A percentile compares a stretch with the other conserved stretches of the same genome.
Conservation (phyloP, 2,329 filamentous ascomycete species). For the Ceratocystis cubensis region DNA sequence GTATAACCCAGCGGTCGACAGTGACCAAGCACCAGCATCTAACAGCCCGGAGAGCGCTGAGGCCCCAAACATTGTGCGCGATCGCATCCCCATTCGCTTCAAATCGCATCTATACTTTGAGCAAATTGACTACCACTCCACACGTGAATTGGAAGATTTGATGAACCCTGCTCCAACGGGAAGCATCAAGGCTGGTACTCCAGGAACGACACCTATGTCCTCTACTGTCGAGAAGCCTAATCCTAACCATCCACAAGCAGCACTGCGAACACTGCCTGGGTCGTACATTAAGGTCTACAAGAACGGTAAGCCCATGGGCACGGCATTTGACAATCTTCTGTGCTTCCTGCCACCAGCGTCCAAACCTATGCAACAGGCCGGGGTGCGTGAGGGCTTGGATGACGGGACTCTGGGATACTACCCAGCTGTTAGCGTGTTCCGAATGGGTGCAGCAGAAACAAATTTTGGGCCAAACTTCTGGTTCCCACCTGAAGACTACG, state of each 20-base stretch:
- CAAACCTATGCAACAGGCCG: slow-evolving; percentile 52
- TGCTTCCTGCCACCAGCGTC: slow-evolving; percentile 87
- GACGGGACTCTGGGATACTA: slow-evolving; percentile 95
- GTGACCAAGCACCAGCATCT: slow-evolving; percentile 32
- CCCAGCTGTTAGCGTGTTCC: slow-evolving; percentile 82
- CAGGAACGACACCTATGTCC: slow-evolving; percentile 17
- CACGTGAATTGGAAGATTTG: slow-evolving; percentile 76
- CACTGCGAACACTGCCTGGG: slow-evolving; percentile 74
- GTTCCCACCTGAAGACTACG: slow-evolving; percentile 58
- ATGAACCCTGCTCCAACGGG: slow-evolving; percentile 53
- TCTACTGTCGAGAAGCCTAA: slow-evolving; percentile 42
- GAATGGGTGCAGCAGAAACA: slow-evolving; percentile 78
- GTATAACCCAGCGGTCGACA: slow-evolving; percentile 76
- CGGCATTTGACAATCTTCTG: slow-evolving; percentile 74
- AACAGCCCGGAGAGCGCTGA: slow-evolving; percentile 34
- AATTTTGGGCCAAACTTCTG: slow-evolving; percentile 94
- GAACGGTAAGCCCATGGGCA: slow-evolving; percentile 77
- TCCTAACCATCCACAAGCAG: slow-evolving; percentile 57
- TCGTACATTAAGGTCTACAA: slow-evolving; percentile 85
- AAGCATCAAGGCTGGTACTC: slow-evolving; percentile 34
- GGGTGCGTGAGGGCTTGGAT: slow-evolving; percentile 75
- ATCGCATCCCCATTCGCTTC: slow-evolving; percentile 87
- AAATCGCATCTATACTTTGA: slow-evolving; percentile 92
- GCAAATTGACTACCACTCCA: slow-evolving; percentile 75
- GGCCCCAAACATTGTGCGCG: slow-evolving; percentile 73